Evolutionary conservation across 306 rosid species (phyloP).

Genomic region (Fagus crenata): DNA sequence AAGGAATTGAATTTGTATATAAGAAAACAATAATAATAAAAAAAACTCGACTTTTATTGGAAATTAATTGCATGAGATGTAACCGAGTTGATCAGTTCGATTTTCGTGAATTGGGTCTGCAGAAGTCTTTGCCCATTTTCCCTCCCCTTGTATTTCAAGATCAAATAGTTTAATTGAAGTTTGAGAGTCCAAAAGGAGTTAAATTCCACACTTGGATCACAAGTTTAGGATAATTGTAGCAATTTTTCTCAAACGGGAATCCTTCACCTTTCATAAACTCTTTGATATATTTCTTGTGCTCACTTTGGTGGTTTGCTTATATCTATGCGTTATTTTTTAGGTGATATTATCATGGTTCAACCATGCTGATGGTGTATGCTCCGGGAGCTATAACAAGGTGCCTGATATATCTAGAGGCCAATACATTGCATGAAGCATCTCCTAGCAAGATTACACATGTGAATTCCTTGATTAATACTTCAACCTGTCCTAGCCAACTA

Average conservation of each 20-base stretch:
- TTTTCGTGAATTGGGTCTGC: neutral
- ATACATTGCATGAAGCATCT: conserved; percentile 43
- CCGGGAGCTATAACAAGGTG: conserved; percentile 51
- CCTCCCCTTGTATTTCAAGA: neutral
- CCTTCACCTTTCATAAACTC: neutral
- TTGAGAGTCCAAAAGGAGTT: neutral
- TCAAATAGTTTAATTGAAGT: neutral
- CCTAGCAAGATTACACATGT: conserved; percentile 51
- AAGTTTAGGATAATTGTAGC: neutral
- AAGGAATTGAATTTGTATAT: neutral
- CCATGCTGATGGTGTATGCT: conserved; percentile 72
- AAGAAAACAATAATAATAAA: neutral
- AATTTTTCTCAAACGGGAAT: neutral
- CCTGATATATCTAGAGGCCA: conserved; percentile 39
- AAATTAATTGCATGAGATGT: neutral
- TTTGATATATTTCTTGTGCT: neutral
- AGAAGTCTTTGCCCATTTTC: neutral
- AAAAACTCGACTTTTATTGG: neutral
- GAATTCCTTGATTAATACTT: conserved; percentile 39
- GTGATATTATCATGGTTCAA: conserved; percentile 63
- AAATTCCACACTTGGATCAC: neutral
- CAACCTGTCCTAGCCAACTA: conserved; percentile 33
- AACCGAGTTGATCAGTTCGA: neutral
- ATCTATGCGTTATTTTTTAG: conserved; percentile 29
- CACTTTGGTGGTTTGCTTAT: neutral